Base-by-base conservation (phyloP, 2,329 filamentous ascomycete species). In the Fusarium sp. region DNA sequence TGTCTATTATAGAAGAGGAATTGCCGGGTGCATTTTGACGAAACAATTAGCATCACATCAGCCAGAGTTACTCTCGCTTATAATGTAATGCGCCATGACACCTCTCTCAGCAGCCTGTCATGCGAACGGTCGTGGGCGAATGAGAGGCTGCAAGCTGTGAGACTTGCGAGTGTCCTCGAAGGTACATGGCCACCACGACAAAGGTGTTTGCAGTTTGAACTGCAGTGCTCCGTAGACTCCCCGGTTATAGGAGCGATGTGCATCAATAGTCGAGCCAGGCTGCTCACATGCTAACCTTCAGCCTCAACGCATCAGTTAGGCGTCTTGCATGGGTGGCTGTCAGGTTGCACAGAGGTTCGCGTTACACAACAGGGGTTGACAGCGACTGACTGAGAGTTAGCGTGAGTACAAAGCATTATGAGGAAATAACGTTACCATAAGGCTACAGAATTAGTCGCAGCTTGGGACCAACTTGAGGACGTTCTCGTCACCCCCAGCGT, bases 221-320 rank as follows among this genome's bases (percentile, higher is more conserved):
- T 45, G 26, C 45, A 51, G 26, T n/a, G n/a, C n/a, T n/a, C n/a
- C n/a, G n/a, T 11, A 42, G 23, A 15, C 26, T 42, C 30, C 53
- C 24, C 51, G 45, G 32, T 49, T 38, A 53, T 57, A 61, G 32
- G 28, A 66, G 56, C 60, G 23, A 51, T 40, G 47, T 68, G 65
- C 61, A 58, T 68, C 60, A 68, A 68, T 68, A 68, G 51, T 62
- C 36, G 43, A 52, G 39, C 39, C 32, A 53, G 44, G 30, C 48
- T 62, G 58, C 43, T 67, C 58, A 67, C 52, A 64, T 67, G 47
- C 51, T 38, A 36, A 23, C 39, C 30, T 66, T 68, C 61, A 58
- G 51, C 65, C 60, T 65, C 65, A 54, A 48, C 39, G 17, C 34
- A 28, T 39, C 51, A 28, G 45, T 36, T 36, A 36, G 55, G 42